Percentiles rank a stretch among this genome's conserved stretches.
phyloP scores from a whole-genome alignment of 139 green algal species.

The Chlorella sorokiniana region DNA sequence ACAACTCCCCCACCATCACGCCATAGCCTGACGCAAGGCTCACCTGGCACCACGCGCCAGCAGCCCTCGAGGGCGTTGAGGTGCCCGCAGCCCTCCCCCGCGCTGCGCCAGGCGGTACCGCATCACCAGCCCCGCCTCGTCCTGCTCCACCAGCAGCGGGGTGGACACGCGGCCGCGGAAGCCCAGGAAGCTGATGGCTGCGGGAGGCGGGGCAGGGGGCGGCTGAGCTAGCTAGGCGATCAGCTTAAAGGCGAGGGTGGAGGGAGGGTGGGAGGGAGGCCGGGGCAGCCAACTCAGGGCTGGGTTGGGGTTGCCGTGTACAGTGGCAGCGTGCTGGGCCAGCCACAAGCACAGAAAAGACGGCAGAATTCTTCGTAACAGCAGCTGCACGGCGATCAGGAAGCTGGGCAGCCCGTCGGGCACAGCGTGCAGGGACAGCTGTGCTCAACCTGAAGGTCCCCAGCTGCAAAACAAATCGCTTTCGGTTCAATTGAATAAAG shows the following conservation, averaged over 20 bases:
- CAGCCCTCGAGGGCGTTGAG: slow-evolving; percentile 10
- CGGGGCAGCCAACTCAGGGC: background rate
- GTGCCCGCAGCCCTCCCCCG: background rate
- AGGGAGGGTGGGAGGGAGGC: background rate
- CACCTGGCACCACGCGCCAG: slow-evolving; percentile 1
- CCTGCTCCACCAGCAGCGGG: background rate
- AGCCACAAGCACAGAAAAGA: background rate
- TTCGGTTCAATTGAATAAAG: background rate
- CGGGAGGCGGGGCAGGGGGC: background rate
- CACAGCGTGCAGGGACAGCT: background rate
- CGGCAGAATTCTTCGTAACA: background rate
- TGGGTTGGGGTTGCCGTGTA: too few species aligned
- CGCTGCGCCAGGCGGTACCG: background rate
- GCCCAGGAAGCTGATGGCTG: slow-evolving; percentile 5
- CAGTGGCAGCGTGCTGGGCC: too few species aligned
- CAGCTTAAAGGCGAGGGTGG: background rate
- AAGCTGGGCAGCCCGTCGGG: too few species aligned
- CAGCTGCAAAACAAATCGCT: background rate
- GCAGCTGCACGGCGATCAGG: background rate
- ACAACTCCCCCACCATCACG: too few species aligned
- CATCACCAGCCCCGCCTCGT: background rate
- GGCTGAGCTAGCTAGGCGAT: background rate
- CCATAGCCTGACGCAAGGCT: background rate
- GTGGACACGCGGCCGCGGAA: slow-evolving; percentile 11
- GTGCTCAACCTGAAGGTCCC: background rate